These are phyloP conservation scores for Brettanomyces anomalus DNA, from an alignment of 805 yeast genomes.

Conservation along the genomic window DNA sequence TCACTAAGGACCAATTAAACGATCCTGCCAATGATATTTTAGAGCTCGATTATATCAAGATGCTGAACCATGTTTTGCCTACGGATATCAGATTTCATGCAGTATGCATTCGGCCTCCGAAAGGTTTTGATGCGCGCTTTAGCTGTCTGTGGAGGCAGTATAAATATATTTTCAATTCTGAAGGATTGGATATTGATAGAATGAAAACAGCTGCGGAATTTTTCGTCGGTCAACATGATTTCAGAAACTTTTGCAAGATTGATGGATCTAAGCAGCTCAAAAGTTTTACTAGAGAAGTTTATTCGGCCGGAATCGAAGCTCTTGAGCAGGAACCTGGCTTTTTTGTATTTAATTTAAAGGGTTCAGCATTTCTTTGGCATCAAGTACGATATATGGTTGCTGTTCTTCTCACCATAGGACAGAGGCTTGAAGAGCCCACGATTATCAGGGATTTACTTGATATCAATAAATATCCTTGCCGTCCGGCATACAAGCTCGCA, in stretches of 20 bases:
- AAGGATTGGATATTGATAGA: conserved; percentile 45
- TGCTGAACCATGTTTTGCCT: conserved; percentile 73
- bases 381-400: conserved; percentile 97
- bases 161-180: conserved; percentile 62
- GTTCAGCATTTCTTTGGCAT: conserved; percentile 94
- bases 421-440: conserved; percentile 52
- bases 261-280: conserved; percentile 92
- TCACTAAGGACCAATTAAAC: conserved; percentile 53
- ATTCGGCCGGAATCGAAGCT: conserved; percentile 22
- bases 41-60: conserved; percentile 70
- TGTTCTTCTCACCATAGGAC: conserved; percentile 70
- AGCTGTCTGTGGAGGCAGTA: conserved; percentile 84
- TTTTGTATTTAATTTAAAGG: conserved; percentile 68
- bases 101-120: conserved; percentile 75
- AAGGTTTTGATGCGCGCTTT: conserved; percentile 82
- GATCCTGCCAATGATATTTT: conserved; percentile 46
- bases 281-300: conserved; percentile 60
- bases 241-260: conserved; percentile 87
- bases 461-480: conserved; percentile 42
- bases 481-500: conserved; percentile 85
- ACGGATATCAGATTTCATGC: conserved; percentile 76
- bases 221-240: conserved; percentile 75
- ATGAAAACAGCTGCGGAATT: conserved; percentile 63
- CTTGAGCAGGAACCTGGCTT: conserved; percentile 26
- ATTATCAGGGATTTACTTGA: conserved; percentile 55